Evolutionary conservation across 805 yeast species (phyloP), one percentile per base, ranked within the genome.

Genomic region (Barnettozyma californica): DNA sequence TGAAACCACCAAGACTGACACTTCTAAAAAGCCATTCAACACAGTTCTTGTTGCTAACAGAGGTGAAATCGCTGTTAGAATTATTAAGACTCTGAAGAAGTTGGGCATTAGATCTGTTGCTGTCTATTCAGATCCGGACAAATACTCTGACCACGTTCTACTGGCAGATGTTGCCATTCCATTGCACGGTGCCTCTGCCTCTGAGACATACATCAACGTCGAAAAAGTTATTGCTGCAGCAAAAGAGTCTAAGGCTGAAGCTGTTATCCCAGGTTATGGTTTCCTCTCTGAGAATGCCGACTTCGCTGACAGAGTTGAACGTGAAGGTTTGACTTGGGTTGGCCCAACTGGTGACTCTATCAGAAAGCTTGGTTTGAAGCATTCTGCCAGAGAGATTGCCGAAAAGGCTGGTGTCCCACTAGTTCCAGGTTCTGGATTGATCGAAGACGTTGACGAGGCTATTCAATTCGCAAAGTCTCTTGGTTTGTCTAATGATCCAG

Each of bases 261-360:
- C 97, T n/a, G 90, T 92, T 54, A 86, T 94, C 54, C 99, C 99
- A 6, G 99, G 99, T 51, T 92, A 94, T 64, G 99, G 99, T 4
- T 92, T 92, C 75, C 71, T 92, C 37, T 88, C 97, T 16, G 99
- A 92, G 68, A 92, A 92, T 66, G 97, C 98, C 20, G 97, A 88
- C 49, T 92, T 92, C 63, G 87, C 97, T 42, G 97, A 91, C 64
- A 78, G 89, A 62, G 83, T 96, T 71, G 84, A 71, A 25, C 70
- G 69, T 46, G 96, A 87, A 65, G 95, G 94, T 34, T 83, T 92
- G 57, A 85, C 84, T 2, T 92, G 92, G 68, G 95, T 92, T 41
- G 99, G 99, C n/a, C 99, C 99, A 16, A 76, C 92, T 14, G 97
- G 97, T 45, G 90, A 87, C 52, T 91, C 96, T 9, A 94, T 92